A percentile compares a stretch with the other conserved stretches of the same genome.
Conservation (phyloP, 768 basidiomycete species). For the Sporobolomyces roseus region DNA sequence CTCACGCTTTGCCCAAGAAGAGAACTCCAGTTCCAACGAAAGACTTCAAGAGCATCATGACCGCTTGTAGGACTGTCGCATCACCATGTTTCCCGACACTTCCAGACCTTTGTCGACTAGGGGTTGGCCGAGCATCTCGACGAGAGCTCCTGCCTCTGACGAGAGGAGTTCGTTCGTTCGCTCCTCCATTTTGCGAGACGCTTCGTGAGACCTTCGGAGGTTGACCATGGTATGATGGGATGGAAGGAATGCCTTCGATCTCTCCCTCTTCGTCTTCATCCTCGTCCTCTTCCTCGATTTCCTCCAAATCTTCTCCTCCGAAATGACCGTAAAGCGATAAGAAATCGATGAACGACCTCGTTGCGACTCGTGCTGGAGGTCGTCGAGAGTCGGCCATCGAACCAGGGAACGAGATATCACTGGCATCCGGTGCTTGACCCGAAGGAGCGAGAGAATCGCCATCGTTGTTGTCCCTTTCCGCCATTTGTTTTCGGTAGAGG, state of each 20-base stretch:
- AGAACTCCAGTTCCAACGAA: conserved; percentile 94
- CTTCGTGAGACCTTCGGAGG: conserved; percentile 17
- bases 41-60: conserved; percentile 87
- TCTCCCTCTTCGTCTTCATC: conserved; percentile 57
- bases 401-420: conserved; percentile 18
- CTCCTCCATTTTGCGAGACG: conserved; percentile 18
- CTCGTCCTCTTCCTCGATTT: conserved; percentile 75
- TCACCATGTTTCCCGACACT: conserved; percentile 70
- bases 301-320: conserved; percentile 78
- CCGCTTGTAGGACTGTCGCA: conserved; percentile 83
- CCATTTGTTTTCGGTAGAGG: conserved; percentile 20
- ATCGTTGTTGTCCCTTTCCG: conserved; percentile 7
- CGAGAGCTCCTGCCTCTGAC: conserved; percentile 36
- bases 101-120: conserved; percentile 51
- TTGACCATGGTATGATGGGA: conserved; percentile 14
- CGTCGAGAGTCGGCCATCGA: conserved; percentile 12
- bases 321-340: conserved; percentile 93
- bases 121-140: conserved; percentile 14
- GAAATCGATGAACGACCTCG: conserved; percentile 54
- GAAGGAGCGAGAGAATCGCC: conserved; percentile 1
- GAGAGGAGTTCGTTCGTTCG: conserved; percentile 46
- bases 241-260: conserved; percentile 13
- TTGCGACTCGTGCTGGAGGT: conserved; percentile 1
- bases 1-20: conserved; percentile 90
- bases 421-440: not conserved